phyloP scores from a whole-genome alignment of 164 flowering plant species.

The Malania oleifera region DNA sequence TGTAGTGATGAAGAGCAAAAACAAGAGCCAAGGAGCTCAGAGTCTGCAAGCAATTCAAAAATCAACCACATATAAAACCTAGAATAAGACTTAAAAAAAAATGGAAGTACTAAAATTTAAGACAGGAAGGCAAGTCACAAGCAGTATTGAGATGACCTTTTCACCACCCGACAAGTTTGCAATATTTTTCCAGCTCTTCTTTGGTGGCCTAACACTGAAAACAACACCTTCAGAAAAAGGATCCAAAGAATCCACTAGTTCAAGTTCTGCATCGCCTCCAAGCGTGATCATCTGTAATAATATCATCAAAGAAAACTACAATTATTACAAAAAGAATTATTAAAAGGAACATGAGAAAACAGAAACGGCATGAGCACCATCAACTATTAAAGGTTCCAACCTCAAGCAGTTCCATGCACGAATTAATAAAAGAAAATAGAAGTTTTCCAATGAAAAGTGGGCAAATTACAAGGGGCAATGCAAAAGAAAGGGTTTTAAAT shows the following conservation, averaged over 20 bases:
- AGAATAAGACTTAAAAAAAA: neutral
- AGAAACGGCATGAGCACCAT: no score
- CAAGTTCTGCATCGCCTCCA: conserved; percentile 99
- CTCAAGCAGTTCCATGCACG: neutral
- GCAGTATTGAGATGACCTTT: conserved; percentile 50
- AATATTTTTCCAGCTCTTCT: conserved; percentile 99
- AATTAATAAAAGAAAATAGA: no score
- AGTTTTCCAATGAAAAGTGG: no score
- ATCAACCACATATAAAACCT: neutral
- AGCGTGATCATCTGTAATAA: conserved; percentile 94
- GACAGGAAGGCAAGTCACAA: no score
- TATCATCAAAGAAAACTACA: neutral
- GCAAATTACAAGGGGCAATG: no score
- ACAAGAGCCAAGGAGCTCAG: conserved; percentile 96
- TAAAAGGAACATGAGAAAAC: neutral
- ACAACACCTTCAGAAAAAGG: conserved; percentile 99
- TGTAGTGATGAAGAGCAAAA: conserved; percentile 98
- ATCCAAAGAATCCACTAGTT: conserved; percentile 95
- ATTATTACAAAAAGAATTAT: neutral
- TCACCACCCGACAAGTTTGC: conserved; percentile 98
- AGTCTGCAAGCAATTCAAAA: conserved; percentile 53
- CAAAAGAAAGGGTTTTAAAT: no score
- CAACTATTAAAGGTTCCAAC: no score
- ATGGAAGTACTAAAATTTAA: neutral
- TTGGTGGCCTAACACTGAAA: conserved; percentile 98